Conservation (phyloP, 495 filamentous ascomycete genomes). For the Daldinia grandis region DNA sequence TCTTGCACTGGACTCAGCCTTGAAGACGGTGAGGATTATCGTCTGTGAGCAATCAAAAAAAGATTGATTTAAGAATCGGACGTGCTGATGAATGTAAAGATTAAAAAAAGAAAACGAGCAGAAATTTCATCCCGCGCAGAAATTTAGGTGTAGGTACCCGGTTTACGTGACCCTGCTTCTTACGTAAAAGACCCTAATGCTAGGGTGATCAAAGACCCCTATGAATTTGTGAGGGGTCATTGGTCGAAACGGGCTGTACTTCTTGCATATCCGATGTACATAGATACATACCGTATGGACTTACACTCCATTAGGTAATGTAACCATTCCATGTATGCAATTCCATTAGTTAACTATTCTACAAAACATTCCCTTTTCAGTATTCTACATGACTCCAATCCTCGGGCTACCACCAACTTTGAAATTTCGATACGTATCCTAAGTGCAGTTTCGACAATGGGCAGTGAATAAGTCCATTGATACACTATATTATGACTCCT, state of each 20-base stretch:
- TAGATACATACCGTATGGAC: too few species aligned
- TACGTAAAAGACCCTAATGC: constrained; percentile 5
- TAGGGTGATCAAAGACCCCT: background rate
- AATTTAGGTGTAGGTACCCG: background rate
- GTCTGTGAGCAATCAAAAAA: constrained; percentile 42
- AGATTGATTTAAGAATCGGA: constrained; percentile 37
- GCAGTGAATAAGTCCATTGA: background rate
- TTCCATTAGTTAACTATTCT: background rate
- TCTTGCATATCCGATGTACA: background rate
- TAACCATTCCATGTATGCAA: background rate
- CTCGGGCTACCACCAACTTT: background rate
- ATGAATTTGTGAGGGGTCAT: background rate
- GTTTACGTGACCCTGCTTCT: constrained; percentile 4
- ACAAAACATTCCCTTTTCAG: background rate
- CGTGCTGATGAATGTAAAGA: constrained; percentile 46
- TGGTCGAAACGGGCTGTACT: background rate
- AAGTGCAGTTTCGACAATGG: background rate
- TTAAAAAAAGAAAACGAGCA: constrained; percentile 12
- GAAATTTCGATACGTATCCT: background rate
- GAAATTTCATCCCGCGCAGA: constrained; percentile 14
- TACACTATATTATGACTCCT: background rate
- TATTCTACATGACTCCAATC: background rate
- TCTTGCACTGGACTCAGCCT: constrained; percentile 46
- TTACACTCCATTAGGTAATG: too few species aligned
- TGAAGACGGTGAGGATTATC: constrained; percentile 39